Percentiles rank a stretch among this genome's conserved stretches.
phyloP scores from a whole-genome alignment of 1,284 basidiomycete genomes.

The Coniferiporia sulphurascens region DNA sequence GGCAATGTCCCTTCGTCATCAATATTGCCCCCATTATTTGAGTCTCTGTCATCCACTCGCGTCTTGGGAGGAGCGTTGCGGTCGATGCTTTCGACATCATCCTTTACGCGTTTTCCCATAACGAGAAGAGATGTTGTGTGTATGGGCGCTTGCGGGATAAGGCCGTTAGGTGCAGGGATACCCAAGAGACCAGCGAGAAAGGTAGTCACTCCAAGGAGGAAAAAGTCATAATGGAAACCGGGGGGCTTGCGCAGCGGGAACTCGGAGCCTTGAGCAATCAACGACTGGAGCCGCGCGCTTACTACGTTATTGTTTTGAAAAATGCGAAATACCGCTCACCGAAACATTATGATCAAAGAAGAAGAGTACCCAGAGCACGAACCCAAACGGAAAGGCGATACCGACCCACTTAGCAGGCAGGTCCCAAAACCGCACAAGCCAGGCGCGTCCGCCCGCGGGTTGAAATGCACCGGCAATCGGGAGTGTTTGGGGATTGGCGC shows the following conservation, averaged over 20 bases:
- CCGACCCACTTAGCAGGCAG: slow-evolving; percentile 88
- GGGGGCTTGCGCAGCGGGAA: slow-evolving; percentile 91
- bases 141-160: slow-evolving; percentile 95
- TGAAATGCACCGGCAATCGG: slow-evolving; percentile 68
- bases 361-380: slow-evolving; percentile 68
- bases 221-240: slow-evolving; percentile 89
- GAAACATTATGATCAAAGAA: slow-evolving; percentile 86
- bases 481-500: slow-evolving; percentile 59
- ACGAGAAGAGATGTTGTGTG: slow-evolving; percentile 86
- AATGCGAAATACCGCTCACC: slow-evolving; percentile 35
- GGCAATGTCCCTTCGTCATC: slow-evolving; percentile 11
- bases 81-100: slow-evolving; percentile 37
- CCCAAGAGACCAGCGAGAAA: slow-evolving; percentile 90
- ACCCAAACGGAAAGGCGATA: slow-evolving; percentile 70
- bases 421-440: slow-evolving; percentile 92
- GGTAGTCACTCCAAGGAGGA: slow-evolving; percentile 87
- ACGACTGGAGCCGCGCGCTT: slow-evolving; percentile 44
- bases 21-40: slow-evolving; percentile 14
- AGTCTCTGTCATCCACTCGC: background rate
- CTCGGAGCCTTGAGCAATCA: slow-evolving; percentile 90
- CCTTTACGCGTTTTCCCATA: slow-evolving; percentile 50
- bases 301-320: background rate
- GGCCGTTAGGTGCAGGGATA: slow-evolving; percentile 89
- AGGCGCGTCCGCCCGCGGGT: slow-evolving; percentile 70
- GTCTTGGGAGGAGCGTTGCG: slow-evolving; percentile 3